A percentile compares a stretch with the other conserved stretches of the same genome.
Conservation (phyloP, 1,284 basidiomycete species). For the Taiwanofungus camphoratus region DNA sequence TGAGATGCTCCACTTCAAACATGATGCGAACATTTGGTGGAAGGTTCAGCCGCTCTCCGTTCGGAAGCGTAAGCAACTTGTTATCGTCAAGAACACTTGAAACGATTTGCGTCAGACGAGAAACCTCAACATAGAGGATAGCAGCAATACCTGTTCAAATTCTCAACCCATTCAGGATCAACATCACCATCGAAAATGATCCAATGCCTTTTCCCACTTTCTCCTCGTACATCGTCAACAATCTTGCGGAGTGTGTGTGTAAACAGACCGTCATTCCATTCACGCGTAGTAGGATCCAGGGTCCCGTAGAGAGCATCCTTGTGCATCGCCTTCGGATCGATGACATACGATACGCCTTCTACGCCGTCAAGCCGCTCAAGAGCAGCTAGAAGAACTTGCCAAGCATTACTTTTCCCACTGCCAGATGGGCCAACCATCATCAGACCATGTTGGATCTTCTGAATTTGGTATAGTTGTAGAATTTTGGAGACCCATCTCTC, state of each 20-base stretch:
- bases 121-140: conserved; percentile 2
- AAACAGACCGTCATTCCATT: conserved; percentile 99
- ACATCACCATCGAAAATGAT: conserved; percentile 99
- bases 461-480: conserved; percentile 97
- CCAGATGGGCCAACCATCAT: conserved; percentile 99
- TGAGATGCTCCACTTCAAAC: conserved; percentile 99
- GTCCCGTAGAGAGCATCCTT: conserved; percentile 98
- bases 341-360: conserved; percentile 93
- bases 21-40: conserved; percentile 98
- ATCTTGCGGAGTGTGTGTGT: conserved; percentile 98
- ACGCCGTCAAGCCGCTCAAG: conserved; percentile 88
- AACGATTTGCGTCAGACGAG: conserved; percentile 8
- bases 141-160: conserved; percentile 83
- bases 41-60: conserved; percentile 96
- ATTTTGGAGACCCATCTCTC: conserved; percentile 96
- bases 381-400: conserved; percentile 90
- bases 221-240: conserved; percentile 97
- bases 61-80: conserved; percentile 94
- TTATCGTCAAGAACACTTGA: conserved; percentile 96
- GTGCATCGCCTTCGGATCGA: conserved; percentile 98
- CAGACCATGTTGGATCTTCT: conserved; percentile 98
- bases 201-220: conserved; percentile 97
- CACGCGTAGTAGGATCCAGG: conserved; percentile 93
- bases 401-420: conserved; percentile 95
- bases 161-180: conserved; percentile 99